Evolutionary conservation across 1,284 basidiomycete species (phyloP).

Genomic region (Paramarasmius palmivorus): DNA sequence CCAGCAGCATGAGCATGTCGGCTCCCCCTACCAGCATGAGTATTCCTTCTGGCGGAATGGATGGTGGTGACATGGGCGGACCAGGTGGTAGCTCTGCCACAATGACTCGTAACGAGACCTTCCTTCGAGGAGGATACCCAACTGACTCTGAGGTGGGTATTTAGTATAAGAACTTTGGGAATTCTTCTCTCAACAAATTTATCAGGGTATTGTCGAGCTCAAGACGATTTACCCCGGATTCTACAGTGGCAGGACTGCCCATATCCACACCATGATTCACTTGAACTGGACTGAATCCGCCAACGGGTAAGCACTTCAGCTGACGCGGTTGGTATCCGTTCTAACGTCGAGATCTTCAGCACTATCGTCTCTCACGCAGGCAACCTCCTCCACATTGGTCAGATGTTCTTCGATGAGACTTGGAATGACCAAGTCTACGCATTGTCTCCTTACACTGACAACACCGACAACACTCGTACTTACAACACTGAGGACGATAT

Average conservation of each 20-base stretch:
- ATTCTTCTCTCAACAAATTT: too few relatives aligned
- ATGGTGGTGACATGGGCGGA: constrained; percentile 4
- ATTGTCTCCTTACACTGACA: constrained; percentile 24
- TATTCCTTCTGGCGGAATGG: neutral
- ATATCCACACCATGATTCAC: constrained; percentile 35
- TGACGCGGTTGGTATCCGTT: neutral
- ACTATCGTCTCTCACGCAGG: constrained; percentile 31
- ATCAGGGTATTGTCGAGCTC: constrained; percentile 54
- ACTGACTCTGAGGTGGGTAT: constrained; percentile 50
- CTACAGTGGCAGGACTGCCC: constrained; percentile 29
- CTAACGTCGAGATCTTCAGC: constrained; percentile 14
- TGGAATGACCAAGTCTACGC: constrained; percentile 36
- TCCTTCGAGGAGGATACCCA: constrained; percentile 50
- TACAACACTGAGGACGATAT: constrained; percentile 26
- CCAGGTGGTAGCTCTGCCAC: constrained; percentile 1
- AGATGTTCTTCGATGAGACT: constrained; percentile 42
- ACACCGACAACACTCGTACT: constrained; percentile 22
- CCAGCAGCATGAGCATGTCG: neutral
- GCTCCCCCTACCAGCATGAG: neutral
- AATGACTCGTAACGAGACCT: constrained; percentile 31
- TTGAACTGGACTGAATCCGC: constrained; percentile 24
- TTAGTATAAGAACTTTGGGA: too few relatives aligned
- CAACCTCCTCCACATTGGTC: constrained; percentile 36
- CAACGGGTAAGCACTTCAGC: constrained; percentile 31
- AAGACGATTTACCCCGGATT: constrained; percentile 54